A percentile compares a stretch with the other conserved stretches of the same genome.
phyloP scores from a whole-genome alignment of 441 rosid species.

The Adansonia rubrostipa region DNA sequence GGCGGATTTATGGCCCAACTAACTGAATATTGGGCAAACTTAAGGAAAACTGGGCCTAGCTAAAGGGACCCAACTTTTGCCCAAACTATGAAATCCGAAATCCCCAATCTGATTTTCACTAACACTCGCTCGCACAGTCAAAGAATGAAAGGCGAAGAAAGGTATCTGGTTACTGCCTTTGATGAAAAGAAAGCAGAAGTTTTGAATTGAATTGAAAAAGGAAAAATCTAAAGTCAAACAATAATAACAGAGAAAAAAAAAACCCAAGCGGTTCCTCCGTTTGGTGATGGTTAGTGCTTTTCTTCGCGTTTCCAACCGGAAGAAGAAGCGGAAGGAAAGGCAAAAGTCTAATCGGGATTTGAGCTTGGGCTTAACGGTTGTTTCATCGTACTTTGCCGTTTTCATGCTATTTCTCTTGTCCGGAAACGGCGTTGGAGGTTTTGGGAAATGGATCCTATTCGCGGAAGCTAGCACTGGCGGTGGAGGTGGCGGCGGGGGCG shows the following conservation, averaged over 20 bases:
- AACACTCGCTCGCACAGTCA: neutral
- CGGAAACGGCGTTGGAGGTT: slow-evolving; percentile 27
- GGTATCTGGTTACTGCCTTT: slow-evolving; percentile 14
- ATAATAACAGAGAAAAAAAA: neutral
- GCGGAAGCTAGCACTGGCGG: slow-evolving; percentile 52
- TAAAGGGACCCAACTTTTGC: neutral
- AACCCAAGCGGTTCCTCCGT: slow-evolving; percentile 27
- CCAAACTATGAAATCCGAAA: neutral
- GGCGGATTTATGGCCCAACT: no score
- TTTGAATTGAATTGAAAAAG: neutral
- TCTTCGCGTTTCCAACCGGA: slow-evolving; percentile 29
- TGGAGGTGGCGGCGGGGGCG: slow-evolving; percentile 22
- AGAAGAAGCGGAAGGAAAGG: slow-evolving; percentile 17
- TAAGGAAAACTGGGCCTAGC: neutral
- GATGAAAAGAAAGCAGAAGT: slow-evolving; percentile 18
- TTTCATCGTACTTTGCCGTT: slow-evolving; percentile 30
- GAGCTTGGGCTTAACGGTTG: slow-evolving; percentile 22
- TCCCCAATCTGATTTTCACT: neutral
- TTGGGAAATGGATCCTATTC: slow-evolving; percentile 53
- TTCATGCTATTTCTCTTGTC: slow-evolving; percentile 42
- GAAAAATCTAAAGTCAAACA: neutral
- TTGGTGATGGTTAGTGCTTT: slow-evolving; percentile 53
- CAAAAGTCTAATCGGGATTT: slow-evolving; percentile 12
- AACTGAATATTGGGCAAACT: neutral
- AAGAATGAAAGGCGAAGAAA: neutral